Conservation (phyloP, 768 basidiomycete genomes). For the Kwoniella sp. region DNA sequence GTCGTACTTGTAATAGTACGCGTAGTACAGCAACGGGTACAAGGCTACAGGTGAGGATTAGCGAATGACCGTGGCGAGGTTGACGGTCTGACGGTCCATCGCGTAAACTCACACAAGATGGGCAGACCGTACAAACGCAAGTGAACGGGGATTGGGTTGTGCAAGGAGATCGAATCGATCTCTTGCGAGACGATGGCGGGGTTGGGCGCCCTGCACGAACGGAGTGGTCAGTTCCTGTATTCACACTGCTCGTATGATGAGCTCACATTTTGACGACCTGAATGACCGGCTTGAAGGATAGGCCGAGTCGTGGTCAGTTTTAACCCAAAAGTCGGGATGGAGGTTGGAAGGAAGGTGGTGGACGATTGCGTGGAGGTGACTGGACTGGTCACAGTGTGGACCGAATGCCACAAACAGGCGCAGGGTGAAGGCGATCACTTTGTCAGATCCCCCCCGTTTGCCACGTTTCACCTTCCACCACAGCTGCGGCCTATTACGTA, state of each 20-base stretch:
- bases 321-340: too few relatives aligned
- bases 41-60: conserved; percentile 24
- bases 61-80: too few relatives aligned
- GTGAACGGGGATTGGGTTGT: conserved; percentile 49
- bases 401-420: too few relatives aligned
- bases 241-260: too few relatives aligned
- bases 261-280: conserved; percentile 9
- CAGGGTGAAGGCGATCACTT: too few relatives aligned
- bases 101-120: conserved; percentile 44
- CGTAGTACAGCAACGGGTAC: conserved; percentile 58
- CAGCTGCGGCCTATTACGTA: too few relatives aligned
- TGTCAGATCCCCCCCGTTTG: too few relatives aligned
- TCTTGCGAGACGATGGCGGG: conserved; percentile 48
- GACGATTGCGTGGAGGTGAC: conserved; percentile 7
- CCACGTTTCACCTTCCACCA: too few relatives aligned
- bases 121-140: conserved; percentile 50
- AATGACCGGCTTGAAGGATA: background rate
- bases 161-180: conserved; percentile 49
- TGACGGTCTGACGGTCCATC: too few relatives aligned
- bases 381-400: too few relatives aligned
- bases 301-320: too few relatives aligned
- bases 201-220: conserved; percentile 3
- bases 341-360: too few relatives aligned
- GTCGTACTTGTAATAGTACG: conserved; percentile 87
- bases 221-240: background rate